A percentile compares a stretch with the other conserved stretches of the same genome.
phyloP scores from a whole-genome alignment of 192 early-diverging fungal genomes.

The Mortierella claussenii region DNA sequence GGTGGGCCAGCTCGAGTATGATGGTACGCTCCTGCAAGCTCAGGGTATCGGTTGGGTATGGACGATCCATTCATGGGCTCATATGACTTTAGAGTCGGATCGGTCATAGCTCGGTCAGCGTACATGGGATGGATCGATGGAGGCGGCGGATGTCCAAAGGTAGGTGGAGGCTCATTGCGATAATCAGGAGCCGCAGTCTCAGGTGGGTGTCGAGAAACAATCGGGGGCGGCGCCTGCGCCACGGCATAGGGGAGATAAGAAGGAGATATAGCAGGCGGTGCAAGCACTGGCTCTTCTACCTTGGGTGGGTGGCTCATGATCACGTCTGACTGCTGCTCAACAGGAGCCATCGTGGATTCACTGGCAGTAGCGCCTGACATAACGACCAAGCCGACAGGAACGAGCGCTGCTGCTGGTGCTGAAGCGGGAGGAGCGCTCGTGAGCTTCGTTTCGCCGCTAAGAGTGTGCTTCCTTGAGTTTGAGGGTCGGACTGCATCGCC shows the following conservation, averaged over 20 bases:
- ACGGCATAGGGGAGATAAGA: constrained; percentile 42
- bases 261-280: constrained; percentile 32
- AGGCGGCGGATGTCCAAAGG: constrained; percentile 9
- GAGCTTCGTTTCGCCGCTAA: constrained; percentile 10
- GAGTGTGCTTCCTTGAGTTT: constrained; percentile 15
- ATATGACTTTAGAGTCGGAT: constrained; percentile 1
- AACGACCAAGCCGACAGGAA: constrained; percentile 7
- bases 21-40: constrained; percentile 1
- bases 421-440: background rate
- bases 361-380: background rate
- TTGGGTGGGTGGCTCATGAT: background rate
- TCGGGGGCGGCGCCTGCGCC: background rate
- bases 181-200: constrained; percentile 1
- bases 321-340: constrained; percentile 2
- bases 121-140: constrained; percentile 5
- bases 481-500: background rate
- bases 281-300: background rate
- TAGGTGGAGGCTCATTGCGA: constrained; percentile 7
- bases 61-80: constrained; percentile 6
- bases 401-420: background rate
- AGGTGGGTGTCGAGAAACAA: background rate
- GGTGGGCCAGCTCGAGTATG: constrained; percentile 5
- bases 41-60: background rate
- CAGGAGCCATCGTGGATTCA: background rate
- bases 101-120: background rate